Conservation (phyloP, 495 filamentous ascomycete species). For the Xylaria telfairii region DNA sequence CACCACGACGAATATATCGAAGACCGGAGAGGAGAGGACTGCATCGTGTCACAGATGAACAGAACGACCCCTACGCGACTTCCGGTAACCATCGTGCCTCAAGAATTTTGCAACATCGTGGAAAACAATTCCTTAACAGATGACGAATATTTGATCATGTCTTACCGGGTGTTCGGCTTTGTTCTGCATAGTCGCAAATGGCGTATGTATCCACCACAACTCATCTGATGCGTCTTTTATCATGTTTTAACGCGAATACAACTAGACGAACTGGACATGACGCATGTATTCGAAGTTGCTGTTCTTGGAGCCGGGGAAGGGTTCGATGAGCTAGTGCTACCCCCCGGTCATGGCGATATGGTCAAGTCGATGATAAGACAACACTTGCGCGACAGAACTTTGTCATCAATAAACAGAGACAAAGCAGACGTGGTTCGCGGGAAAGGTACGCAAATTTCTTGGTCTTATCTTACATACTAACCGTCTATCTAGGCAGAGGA, state of each 20-base stretch:
- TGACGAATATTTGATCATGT: conserved; percentile 47
- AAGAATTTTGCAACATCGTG: neutral
- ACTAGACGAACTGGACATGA: conserved; percentile 7
- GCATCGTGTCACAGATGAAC: conserved; percentile 34
- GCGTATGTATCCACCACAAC: conserved; percentile 35
- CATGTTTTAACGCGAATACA: neutral
- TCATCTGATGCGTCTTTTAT: neutral
- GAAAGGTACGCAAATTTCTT: conserved; percentile 40
- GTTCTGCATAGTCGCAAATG: conserved; percentile 51
- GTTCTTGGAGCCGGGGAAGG: conserved; percentile 8
- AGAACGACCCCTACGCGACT: conserved; percentile 13
- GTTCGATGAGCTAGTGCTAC: conserved; percentile 48
- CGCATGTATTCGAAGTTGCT: neutral
- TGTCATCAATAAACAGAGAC: conserved; percentile 26
- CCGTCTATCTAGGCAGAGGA: conserved; percentile 40
- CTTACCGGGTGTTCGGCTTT: conserved; percentile 51
- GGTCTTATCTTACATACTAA: neutral
- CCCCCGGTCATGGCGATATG: conserved; percentile 41
- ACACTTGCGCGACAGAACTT: conserved; percentile 45
- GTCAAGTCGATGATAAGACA: conserved; percentile 47
- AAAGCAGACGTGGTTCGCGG: conserved; percentile 49
- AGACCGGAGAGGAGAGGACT: conserved; percentile 38
- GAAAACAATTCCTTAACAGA: conserved; percentile 29
- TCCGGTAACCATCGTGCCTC: conserved; percentile 9
- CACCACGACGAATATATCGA: conserved; percentile 44